Evolutionary conservation across 2,329 filamentous ascomycete genomes (phyloP), one percentile per base, ranked within the genome.

Genomic region (Cadophora luteo-olivacea): DNA sequence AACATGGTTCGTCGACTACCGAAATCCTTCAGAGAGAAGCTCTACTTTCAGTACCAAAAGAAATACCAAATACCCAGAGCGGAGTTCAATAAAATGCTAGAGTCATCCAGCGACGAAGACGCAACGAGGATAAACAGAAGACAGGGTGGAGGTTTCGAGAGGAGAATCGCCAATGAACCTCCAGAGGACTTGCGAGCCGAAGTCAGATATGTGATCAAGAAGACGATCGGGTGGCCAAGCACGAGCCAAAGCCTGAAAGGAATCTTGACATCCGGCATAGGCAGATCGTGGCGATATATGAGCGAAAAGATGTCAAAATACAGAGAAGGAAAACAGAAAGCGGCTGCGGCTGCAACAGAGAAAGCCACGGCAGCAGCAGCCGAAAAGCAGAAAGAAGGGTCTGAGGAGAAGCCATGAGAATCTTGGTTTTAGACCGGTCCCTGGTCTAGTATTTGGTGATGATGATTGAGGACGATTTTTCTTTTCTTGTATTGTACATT

Each of bases 1-100:
- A 99, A 99, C 80, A 99, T 99, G 93, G 95, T 99, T 11, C 89
- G 96, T 5, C 91, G 96, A 14, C 84, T 99, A 12, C 96, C 96
- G 4, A 91, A 91, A 75, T 86, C 89, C 6, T 98, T 99, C 85
- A 89, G 96, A 48, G 88, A 92, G 65, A 94, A 93, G 68, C 84
- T 99, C 0, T 99, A 99, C 82, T 97, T 97, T 80, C 90, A 94
- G 76, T 99, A 97, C 79, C 94, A 97, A 79, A 90, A 91, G 78
- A 95, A 97, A 76, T 97, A 94, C 76, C 86, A 87, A 66, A 96
- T 99, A 54, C 93, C 95, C 0, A 89, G 89, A 19, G 86, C 87
- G 4, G 93, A 97, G 66, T 99, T 97, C 79, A 84, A 92, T 75
- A 86, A 88, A 75, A 94, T 98, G 89, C 90, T 97, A 80, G 86